Evolutionary conservation across 2,329 filamentous ascomycete species (phyloP).

Genomic region (Dothistroma septosporum): DNA sequence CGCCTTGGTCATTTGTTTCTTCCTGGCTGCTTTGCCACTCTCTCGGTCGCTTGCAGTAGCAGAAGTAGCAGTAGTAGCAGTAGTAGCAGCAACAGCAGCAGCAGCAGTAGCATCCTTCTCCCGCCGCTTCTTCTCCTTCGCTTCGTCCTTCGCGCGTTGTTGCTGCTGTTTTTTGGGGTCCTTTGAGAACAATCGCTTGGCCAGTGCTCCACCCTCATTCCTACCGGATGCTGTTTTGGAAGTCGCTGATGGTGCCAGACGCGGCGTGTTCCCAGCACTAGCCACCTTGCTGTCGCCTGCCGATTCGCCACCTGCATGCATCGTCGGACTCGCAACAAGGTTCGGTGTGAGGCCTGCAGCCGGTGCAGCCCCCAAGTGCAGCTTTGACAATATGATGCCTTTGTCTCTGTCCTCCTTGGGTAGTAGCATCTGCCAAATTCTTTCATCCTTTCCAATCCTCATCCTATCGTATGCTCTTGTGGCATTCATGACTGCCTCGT

Average conservation of each 20-base stretch:
- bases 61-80: conserved; percentile 12
- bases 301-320: conserved; percentile 18
- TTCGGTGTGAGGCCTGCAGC: conserved; percentile 27
- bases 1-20: conserved; percentile 29
- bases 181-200: conserved; percentile 45
- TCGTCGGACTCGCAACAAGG: conserved; percentile 29
- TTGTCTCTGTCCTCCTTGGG: conserved; percentile 59
- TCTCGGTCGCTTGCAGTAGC: conserved; percentile 27
- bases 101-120: conserved; percentile 31
- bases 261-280: conserved; percentile 29
- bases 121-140: conserved; percentile 47
- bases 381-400: conserved; percentile 57
- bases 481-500: conserved; percentile 59
- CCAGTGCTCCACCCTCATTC: conserved; percentile 23
- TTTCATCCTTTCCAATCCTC: conserved; percentile 56
- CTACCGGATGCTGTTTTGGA: conserved; percentile 24
- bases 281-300: conserved; percentile 18
- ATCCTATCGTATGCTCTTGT: conserved; percentile 61
- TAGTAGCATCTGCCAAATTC: conserved; percentile 59
- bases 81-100: too few relatives aligned
- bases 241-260: conserved; percentile 25
- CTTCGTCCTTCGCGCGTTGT: conserved; percentile 34
- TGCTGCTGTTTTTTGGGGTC: conserved; percentile 41
- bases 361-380: conserved; percentile 46
- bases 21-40: conserved; percentile 26